These are phyloP conservation scores for Cordia subcordata DNA, from an alignment of 257 asterid genomes.

Conservation along the genomic window DNA sequence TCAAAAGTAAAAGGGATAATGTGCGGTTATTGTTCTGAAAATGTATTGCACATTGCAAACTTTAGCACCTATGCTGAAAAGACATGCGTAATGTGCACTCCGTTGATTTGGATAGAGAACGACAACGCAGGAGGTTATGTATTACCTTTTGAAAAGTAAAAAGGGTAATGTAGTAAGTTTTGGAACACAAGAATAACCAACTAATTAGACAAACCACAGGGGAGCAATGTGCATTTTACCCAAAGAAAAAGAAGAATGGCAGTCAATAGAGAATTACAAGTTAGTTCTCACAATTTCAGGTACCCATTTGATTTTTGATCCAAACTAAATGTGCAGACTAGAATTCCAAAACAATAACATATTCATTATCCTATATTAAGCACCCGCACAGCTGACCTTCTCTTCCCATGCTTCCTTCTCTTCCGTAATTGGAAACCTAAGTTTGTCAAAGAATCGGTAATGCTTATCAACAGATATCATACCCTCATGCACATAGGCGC, in stretches of 20 bases:
- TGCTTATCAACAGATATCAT: slow-evolving; percentile 75
- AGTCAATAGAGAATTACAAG: neutral
- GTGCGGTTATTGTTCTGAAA: no score
- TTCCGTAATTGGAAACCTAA: slow-evolving; percentile 78
- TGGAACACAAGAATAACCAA: no score
- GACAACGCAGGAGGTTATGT: no score
- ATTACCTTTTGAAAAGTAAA: no score
- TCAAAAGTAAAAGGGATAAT: no score
- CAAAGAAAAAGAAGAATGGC: neutral
- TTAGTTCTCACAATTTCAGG: neutral
- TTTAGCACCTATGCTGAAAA: no score
- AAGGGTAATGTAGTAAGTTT: no score
- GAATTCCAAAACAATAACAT: neutral
- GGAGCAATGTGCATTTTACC: no score
- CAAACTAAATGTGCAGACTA: neutral
- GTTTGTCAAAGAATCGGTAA: slow-evolving; percentile 50
- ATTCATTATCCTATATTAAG: slow-evolving; percentile 1
- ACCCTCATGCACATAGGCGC: slow-evolving; percentile 53
- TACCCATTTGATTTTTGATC: neutral
- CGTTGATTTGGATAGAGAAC: no score
- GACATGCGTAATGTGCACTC: no score
- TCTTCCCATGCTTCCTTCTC: slow-evolving; percentile 92
- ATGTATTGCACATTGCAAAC: no score
- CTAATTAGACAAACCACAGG: no score
- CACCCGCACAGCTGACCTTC: slow-evolving; percentile 46